Base-by-base conservation (phyloP, 768 basidiomycete genomes). In the Mycena olivaceomarginata region DNA sequence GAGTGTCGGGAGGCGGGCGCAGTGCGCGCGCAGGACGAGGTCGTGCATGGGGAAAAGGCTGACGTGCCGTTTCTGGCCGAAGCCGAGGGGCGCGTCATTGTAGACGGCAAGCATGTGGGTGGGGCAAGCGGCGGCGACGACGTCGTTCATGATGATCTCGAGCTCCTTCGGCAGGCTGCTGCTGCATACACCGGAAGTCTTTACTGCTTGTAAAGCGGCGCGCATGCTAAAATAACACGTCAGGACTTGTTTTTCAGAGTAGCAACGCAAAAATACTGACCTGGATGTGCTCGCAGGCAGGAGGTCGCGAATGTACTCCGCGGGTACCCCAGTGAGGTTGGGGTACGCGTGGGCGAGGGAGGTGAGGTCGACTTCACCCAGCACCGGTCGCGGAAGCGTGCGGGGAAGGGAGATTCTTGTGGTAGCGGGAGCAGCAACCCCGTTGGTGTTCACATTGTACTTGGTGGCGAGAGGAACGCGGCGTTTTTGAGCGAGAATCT, bases 21-120 rank as follows among this genome's bases (percentile, higher is more conserved):
- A 90, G 81, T 87, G 78, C 10, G 86, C 81, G 7, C 87, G 86
- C 72, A 89, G 82, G 70, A 90, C 84, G 75, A 90, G 80, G 75
- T 87, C 85, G 84, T 91, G 90, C 5, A 85, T 80, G 39, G 90
- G 87, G 81, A 86, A 82, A 72, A 90, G 83, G 68, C 84, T 83
- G 51, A 88, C 84, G 10, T 80, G 62, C 72, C 81, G 80, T 63
- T 82, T 82, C 37, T 69, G 41, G 67, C 67, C 72, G 67, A 76
- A 56, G 79, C 67, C 1, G 80, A 80, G 59, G 51, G 80, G 59
- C 77, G 84, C 82, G 67, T 75, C 59, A 81, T 85, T 78, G 77
- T 83, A 83, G 60, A 89, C 81, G 20, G 88, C 86, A 59, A 88
- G 77, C 76, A 85, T 80, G 79, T 86, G 86, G 0, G 86, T 84